Evolutionary conservation across 2,329 filamentous ascomycete species (phyloP), one percentile per base, ranked within the genome.

Genomic region (Rutstroemia sp.): DNA sequence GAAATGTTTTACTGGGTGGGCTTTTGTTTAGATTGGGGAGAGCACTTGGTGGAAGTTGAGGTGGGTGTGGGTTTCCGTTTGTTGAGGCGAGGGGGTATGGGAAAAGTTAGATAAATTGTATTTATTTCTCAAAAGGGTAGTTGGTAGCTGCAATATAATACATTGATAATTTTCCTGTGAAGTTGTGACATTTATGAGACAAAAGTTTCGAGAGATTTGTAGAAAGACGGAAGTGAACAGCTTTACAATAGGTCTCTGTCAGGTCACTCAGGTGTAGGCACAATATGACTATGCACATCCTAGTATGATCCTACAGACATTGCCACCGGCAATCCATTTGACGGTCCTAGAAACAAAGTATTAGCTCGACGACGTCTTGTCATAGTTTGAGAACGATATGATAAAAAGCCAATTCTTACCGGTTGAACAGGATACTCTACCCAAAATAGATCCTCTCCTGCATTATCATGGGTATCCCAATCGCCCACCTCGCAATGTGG

Each of bases 1-100:
- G 92, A 45, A 91, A 92, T 69, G 64, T 92, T 37, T 75, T 80
- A 5, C 63, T 86, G 45, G 84, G 83, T 1, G 77, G 82, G 30
- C 53, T 81, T 39, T 63, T 88, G 48, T 84, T 17, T 38, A 17
- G 23, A 44, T 23, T 44, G 6, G 39, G 37, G 48, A 23, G n/a
- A 5, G 14, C 23, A 14, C 17, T n/a, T 41, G 14, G 17, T 48
- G 30, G 39, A 6, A 16, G 7, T 34, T 17, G 12, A 41, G 9
- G 10, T n/a, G 1, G 19, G 42, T n/a, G 44, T 38, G 14, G 16
- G 17, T 21, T 27, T 44, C 3, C 17, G 17, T 49, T 51, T 38
- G 23, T 48, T 53, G 12, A 17, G 14, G 19, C n/a, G 16, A 9
- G 38, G 41, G 12, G 12, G 10, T 34, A 17, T 2, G 27, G 30